Percentiles rank a stretch among this genome's conserved stretches.
These are phyloP conservation scores for Neoconidiobolus thromboides DNA, from an alignment of 371 early-diverging fungal genomes.

Conservation along the genomic window DNA sequence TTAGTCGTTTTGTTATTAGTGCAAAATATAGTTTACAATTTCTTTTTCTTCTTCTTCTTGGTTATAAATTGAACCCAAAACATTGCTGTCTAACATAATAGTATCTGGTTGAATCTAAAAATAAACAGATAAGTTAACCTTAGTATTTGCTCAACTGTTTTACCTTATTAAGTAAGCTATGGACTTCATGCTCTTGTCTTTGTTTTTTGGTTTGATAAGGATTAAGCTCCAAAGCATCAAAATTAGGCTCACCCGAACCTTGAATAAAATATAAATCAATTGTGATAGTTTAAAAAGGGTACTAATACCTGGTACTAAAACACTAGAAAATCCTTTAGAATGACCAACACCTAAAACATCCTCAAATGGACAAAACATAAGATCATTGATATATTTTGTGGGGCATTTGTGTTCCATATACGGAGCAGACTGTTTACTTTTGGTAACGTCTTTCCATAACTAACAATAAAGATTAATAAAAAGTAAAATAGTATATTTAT, in stretches of 20 bases:
- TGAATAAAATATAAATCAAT: background rate
- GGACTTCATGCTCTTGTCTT: constrained; percentile 85
- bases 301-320: constrained; percentile 72
- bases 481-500: background rate
- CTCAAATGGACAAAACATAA: constrained; percentile 88
- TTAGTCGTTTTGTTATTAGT: too few species aligned
- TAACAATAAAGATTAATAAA: constrained; percentile 6
- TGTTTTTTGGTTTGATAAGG: constrained; percentile 87
- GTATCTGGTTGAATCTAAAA: constrained; percentile 47
- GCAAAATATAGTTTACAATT: constrained; percentile 12
- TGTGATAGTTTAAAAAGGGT: background rate
- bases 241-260: constrained; percentile 89
- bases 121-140: too few species aligned
- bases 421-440: constrained; percentile 50
- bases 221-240: constrained; percentile 85
- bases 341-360: constrained; percentile 94
- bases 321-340: constrained; percentile 51
- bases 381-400: constrained; percentile 25
- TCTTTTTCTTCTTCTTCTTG: constrained; percentile 26
- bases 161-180: constrained; percentile 77
- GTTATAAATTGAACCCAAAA: constrained; percentile 45
- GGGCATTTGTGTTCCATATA: constrained; percentile 73
- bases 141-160: too few species aligned
- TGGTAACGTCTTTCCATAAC: constrained; percentile 80
- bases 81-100: constrained; percentile 64